Conservation (phyloP, 2,329 filamentous ascomycete species). For the Gnomoniopsis sp. region DNA sequence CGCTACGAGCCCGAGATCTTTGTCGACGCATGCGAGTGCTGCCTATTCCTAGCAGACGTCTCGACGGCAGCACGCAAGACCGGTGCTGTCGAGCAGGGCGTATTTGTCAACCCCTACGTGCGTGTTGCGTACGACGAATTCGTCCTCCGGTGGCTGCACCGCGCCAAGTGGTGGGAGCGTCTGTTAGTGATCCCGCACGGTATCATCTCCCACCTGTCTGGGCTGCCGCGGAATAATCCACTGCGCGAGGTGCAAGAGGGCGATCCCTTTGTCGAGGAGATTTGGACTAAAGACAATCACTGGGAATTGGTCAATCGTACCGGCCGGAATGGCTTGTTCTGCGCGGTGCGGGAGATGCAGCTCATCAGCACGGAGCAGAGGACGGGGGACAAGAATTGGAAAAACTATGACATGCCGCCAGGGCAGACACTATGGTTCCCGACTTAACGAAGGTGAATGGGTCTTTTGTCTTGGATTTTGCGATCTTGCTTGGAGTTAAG, state of each 20-base stretch:
- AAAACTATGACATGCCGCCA: constrained; percentile 30
- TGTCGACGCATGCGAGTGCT: constrained; percentile 65
- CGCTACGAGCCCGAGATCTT: constrained; percentile 56
- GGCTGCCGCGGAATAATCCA: constrained; percentile 58
- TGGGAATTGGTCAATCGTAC: constrained; percentile 41
- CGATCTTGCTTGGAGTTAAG: no score
- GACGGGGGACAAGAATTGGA: constrained; percentile 32
- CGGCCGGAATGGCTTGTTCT: constrained; percentile 52
- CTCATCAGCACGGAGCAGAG: constrained; percentile 28
- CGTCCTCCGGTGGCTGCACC: constrained; percentile 55
- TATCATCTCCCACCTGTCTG: constrained; percentile 52
- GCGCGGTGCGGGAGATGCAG: constrained; percentile 50
- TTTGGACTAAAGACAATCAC: constrained; percentile 40
- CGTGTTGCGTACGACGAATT: constrained; percentile 63
- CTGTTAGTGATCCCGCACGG: constrained; percentile 59
- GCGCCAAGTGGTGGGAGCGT: constrained; percentile 62
- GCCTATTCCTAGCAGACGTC: constrained; percentile 52
- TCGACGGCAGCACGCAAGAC: constrained; percentile 32
- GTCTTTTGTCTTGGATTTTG: no score
- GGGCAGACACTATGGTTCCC: constrained; percentile 32
- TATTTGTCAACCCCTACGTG: constrained; percentile 74
- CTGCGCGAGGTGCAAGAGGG: constrained; percentile 59
- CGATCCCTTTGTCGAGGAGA: constrained; percentile 45
- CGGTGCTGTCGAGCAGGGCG: constrained; percentile 46
- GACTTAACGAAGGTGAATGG: constrained; percentile 16